A percentile compares a stretch with the other conserved stretches of the same genome.
Conservation (phyloP, 441 rosid species). For the Raphanus hybrid region DNA sequence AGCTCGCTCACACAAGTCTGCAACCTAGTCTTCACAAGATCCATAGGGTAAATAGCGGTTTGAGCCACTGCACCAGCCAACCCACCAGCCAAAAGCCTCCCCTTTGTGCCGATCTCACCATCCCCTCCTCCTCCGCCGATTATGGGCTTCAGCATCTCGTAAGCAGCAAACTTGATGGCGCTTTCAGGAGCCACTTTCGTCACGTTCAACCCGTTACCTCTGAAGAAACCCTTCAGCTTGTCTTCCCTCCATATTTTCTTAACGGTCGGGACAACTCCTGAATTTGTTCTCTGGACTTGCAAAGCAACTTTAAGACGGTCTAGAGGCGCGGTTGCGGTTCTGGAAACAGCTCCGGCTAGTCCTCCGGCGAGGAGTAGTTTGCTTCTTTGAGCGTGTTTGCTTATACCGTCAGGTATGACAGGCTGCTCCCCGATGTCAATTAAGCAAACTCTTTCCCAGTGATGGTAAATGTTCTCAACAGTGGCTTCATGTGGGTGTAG, state of each 20-base stretch:
- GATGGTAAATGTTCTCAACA: conserved; percentile 83
- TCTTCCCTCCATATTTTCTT: conserved; percentile 77
- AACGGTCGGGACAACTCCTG: conserved; percentile 64
- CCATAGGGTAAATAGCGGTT: conserved; percentile 86
- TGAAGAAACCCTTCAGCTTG: conserved; percentile 76
- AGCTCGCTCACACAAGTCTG: conserved; percentile 71
- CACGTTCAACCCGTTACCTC: conserved; percentile 93
- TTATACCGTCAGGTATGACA: conserved; percentile 91
- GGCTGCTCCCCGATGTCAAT: conserved; percentile 96
- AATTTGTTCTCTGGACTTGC: conserved; percentile 80
- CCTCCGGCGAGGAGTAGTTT: conserved; percentile 90
- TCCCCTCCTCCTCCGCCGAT: conserved; percentile 54
- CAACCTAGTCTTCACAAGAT: conserved; percentile 90
- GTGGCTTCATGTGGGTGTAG: conserved; percentile 93
- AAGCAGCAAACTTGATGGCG: conserved; percentile 85
- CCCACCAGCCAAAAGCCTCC: conserved; percentile 92
- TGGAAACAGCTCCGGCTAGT: conserved; percentile 91
- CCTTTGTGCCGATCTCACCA: conserved; percentile 66
- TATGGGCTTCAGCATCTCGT: conserved; percentile 73
- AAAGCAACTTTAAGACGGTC: conserved; percentile 86
- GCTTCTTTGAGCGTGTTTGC: conserved; percentile 73
- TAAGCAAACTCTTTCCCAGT: conserved; percentile 91
- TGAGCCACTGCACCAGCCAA: conserved; percentile 95
- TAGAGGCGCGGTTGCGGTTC: conserved; percentile 94
- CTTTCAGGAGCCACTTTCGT: conserved; percentile 97